phyloP scores from a whole-genome alignment of 352 stramenopile species.

The Phytophthora fragariae region DNA sequence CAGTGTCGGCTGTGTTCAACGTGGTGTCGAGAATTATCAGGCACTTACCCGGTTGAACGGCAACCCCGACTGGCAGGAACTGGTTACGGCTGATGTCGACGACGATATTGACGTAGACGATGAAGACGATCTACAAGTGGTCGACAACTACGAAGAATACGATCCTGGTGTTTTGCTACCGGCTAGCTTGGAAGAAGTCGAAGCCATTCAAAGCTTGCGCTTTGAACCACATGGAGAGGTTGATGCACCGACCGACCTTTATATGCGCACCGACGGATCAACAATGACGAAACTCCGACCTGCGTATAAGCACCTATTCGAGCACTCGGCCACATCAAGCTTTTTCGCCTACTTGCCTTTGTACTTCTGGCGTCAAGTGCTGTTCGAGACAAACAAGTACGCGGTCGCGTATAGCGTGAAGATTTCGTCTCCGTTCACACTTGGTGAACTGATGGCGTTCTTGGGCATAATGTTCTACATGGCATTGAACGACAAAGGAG shows the following conservation, averaged over 20 bases:
- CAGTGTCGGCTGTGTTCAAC: no score
- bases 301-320: background rate
- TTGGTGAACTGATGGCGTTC: background rate
- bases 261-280: background rate
- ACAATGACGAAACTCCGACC: background rate
- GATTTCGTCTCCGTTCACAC: background rate
- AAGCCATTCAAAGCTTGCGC: background rate
- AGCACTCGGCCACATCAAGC: background rate
- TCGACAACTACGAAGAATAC: background rate
- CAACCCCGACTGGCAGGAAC: no score
- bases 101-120: background rate
- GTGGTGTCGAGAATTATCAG: no score
- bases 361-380: background rate
- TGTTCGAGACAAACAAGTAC: background rate
- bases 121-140: background rate
- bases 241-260: background rate
- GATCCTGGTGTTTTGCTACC: background rate
- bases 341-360: background rate
- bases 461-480: background rate
- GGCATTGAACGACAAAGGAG: background rate
- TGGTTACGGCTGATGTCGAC: no score
- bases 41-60: no score
- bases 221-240: background rate
- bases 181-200: background rate
- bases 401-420: background rate